Percentiles rank a stretch among this genome's conserved stretches.
Conservation (phyloP, 768 basidiomycete genomes). For the Trametes gibbosa region DNA sequence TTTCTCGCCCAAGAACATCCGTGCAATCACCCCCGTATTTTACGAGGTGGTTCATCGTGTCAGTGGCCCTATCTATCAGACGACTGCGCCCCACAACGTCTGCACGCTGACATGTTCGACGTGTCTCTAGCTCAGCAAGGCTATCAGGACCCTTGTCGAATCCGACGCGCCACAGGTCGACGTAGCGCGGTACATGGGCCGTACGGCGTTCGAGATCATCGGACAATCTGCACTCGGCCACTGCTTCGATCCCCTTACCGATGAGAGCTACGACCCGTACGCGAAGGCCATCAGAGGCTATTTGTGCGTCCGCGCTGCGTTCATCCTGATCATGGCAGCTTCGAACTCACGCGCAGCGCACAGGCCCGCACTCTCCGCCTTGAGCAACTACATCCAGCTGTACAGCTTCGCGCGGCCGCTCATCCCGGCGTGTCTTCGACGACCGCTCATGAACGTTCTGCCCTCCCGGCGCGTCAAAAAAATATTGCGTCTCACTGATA, state of each 20-base stretch:
- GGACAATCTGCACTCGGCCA: constrained; percentile 25
- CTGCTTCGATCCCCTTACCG: constrained; percentile 24
- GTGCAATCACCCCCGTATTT: constrained; percentile 13
- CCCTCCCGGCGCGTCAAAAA: constrained; percentile 34
- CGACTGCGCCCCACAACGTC: neutral
- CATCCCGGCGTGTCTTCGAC: constrained; percentile 29
- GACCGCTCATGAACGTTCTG: constrained; percentile 32
- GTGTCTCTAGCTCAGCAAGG: constrained; percentile 16
- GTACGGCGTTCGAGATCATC: constrained; percentile 24
- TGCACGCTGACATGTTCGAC: too few species aligned
- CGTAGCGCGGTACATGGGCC: constrained; percentile 22
- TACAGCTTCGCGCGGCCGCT: constrained; percentile 10
- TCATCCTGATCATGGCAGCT: neutral
- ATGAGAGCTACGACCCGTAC: constrained; percentile 17
- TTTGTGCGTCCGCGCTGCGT: constrained; percentile 3
- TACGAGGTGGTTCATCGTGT: constrained; percentile 8
- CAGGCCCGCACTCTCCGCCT: neutral
- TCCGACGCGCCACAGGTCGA: constrained; percentile 14
- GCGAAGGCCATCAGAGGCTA: constrained; percentile 24
- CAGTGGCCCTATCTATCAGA: neutral
- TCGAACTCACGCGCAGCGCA: neutral
- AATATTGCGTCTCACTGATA: constrained; percentile 34
- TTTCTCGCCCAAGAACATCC: constrained; percentile 14
- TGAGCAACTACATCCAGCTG: neutral
- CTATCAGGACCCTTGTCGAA: constrained; percentile 4